Evolutionary conservation across 1,284 basidiomycete species (phyloP).

Genomic region (Wallemia mellicola): DNA sequence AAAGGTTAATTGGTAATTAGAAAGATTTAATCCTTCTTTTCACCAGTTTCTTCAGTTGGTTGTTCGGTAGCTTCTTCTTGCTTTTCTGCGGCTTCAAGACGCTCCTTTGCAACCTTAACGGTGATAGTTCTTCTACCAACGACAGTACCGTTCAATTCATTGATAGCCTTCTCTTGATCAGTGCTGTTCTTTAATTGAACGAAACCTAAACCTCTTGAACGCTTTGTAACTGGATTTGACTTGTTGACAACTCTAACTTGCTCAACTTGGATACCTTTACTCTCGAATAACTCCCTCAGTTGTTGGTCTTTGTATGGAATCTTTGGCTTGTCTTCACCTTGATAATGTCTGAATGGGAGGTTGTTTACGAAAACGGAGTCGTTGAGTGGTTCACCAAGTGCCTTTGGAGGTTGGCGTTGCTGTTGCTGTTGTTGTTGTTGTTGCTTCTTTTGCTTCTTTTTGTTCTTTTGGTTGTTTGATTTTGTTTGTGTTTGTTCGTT

Average conservation of each 20-base stretch:
- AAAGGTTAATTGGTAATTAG: neutral
- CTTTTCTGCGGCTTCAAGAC: neutral
- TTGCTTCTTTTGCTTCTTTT: neutral
- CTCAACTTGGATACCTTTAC: slow-evolving; percentile 2
- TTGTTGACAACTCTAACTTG: slow-evolving; percentile 5
- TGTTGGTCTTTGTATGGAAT: slow-evolving; percentile 2
- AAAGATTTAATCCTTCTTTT: neutral
- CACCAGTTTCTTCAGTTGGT: neutral
- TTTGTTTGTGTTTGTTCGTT: neutral
- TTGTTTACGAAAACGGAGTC: slow-evolving; percentile 1
- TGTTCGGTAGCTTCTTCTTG: neutral
- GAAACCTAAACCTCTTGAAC: slow-evolving; percentile 6
- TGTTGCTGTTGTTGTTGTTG: neutral
- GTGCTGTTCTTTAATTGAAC: slow-evolving; percentile 5
- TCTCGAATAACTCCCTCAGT: slow-evolving; percentile 4
- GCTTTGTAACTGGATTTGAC: slow-evolving; percentile 1
- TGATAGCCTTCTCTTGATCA: slow-evolving; percentile 5
- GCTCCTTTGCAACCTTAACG: slow-evolving; percentile 4
- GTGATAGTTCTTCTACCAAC: slow-evolving; percentile 3
- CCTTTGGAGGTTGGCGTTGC: neutral
- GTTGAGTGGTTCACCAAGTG: neutral
- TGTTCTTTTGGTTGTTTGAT: neutral
- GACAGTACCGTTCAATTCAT: slow-evolving; percentile 4
- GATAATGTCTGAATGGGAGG: neutral
- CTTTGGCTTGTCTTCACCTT: neutral